Evolutionary conservation across 2,329 filamentous ascomycete species (phyloP), one percentile per base, ranked within the genome.

Genomic region (Monosporascus sp.): DNA sequence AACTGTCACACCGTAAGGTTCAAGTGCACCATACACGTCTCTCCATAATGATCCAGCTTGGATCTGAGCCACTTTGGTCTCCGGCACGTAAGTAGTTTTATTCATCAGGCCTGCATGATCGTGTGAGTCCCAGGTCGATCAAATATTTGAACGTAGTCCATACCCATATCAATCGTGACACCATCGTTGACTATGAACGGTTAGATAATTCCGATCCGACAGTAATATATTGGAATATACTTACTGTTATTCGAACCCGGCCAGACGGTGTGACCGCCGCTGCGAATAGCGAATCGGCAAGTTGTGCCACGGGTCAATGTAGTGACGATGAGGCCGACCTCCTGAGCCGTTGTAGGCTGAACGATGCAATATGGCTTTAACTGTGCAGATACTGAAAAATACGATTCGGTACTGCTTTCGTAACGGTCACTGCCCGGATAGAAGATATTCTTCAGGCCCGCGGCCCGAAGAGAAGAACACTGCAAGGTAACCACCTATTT

Each of bases 11-110:
- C 59, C 57, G 19, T 55, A 52, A 8, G 55, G 44, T 17, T 61
- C 59, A 5, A 66, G 48, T 3, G 50, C 38, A 4, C 31, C 45
- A 52, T 65, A 66, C 17, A 63, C 63, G 1, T 60, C 52, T 2
- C 49, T 37, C 65, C 64, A 67, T 26, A 49, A 54, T 22, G 56
- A 56, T 1, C 61, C 64, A 20, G 64, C 53, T 5, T 69, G 70
- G 20, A 75, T 59, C 16, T 54, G 58, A 16, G 66, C 70, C 3
- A 63, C 60, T 1, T 60, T 57, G 6, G 62, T 64, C 19, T 66
- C 63, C 0, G 60, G 50, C 14, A 64, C 59, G 22, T 70, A 56
- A 0, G 54, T 56, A 1, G 73, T 58, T 20, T 60, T 48, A 36
- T 70, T 56, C 51, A 61, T 71, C 14, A 73, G 58, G 5, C 52